Conservation (phyloP, 2,329 filamentous ascomycete species). For the Sclerotinia nivalis region DNA sequence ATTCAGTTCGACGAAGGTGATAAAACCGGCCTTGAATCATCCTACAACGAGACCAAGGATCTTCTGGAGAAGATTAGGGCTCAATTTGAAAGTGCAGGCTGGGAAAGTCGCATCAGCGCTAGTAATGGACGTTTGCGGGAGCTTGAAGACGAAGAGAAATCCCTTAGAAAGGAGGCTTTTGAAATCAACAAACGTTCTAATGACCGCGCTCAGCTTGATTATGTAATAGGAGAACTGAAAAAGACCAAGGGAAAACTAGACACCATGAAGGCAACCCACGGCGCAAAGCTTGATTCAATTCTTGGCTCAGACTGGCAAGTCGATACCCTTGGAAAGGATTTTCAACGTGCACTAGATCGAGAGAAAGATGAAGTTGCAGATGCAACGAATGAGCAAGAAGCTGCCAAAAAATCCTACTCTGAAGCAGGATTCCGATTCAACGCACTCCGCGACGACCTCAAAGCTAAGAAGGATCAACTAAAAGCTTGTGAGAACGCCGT, state of each 20-base stretch:
- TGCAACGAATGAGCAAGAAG: conserved; percentile 69
- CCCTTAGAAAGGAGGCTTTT: conserved; percentile 75
- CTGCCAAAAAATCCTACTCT: conserved; percentile 69
- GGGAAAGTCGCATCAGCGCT: conserved; percentile 69
- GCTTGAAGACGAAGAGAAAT: conserved; percentile 71
- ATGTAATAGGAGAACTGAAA: conserved; percentile 76
- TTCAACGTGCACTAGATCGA: conserved; percentile 61
- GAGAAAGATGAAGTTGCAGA: conserved; percentile 61
- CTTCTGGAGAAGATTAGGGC: conserved; percentile 62
- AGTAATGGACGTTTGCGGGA: conserved; percentile 65
- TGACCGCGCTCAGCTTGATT: conserved; percentile 81
- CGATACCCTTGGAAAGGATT: conserved; percentile 68
- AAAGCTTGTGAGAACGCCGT: conserved; percentile 61
- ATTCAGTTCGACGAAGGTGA: conserved; percentile 84
- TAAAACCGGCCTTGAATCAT: conserved; percentile 73
- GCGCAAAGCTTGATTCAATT: conserved; percentile 64
- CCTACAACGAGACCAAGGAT: conserved; percentile 67
- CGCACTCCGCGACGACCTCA: conserved; percentile 62
- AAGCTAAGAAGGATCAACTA: conserved; percentile 63
- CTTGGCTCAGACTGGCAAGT: conserved; percentile 69
- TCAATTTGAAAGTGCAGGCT: conserved; percentile 63
- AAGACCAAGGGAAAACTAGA: conserved; percentile 74
- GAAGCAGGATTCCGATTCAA: conserved; percentile 74
- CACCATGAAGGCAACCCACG: conserved; percentile 75
- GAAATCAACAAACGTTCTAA: conserved; percentile 79